A percentile compares a stretch with the other conserved stretches of the same genome.
Conservation (phyloP, 2,329 filamentous ascomycete genomes). For the Cladobotryum protrusum region DNA sequence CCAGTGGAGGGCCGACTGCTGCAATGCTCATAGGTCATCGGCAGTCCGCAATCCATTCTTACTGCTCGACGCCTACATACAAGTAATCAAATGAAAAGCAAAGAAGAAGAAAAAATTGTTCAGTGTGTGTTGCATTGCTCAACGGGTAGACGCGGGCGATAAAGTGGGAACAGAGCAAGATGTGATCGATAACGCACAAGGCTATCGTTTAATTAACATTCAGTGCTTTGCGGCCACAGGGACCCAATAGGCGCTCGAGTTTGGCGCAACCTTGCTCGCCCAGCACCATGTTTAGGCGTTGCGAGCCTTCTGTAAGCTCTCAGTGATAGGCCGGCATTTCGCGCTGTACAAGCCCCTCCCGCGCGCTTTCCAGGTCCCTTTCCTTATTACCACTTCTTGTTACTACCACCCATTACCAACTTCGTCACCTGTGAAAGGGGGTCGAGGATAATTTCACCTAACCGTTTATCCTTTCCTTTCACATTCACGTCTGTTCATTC, state of each 20-base stretch:
- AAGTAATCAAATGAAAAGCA: no score
- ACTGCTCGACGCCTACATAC: no score
- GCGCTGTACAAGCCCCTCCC: constrained; percentile 10
- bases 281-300: constrained; percentile 1
- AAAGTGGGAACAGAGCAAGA: constrained; percentile 8
- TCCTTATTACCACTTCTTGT: not conserved
- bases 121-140: no score
- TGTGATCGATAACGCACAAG: constrained; percentile 1
- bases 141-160: constrained; percentile 1
- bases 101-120: no score
- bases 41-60: no score
- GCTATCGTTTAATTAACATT: not conserved
- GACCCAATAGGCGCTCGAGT: constrained; percentile 6
- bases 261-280: constrained; percentile 3
- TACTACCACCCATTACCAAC: not conserved
- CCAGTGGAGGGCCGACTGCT: constrained; percentile 1
- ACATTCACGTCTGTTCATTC: not conserved
- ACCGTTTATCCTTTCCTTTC: not conserved
- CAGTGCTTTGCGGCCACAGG: not conserved
- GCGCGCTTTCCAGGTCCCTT: constrained; percentile 10
- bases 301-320: not conserved
- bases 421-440: no score
- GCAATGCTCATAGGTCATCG: constrained; percentile 4
- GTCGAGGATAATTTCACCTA: no score
- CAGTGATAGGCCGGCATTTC: constrained; percentile 1